Evolutionary conservation across 805 yeast genomes (phyloP), one percentile per base, ranked within the genome.

Genomic region (Cyberlindnera bimundalis): DNA sequence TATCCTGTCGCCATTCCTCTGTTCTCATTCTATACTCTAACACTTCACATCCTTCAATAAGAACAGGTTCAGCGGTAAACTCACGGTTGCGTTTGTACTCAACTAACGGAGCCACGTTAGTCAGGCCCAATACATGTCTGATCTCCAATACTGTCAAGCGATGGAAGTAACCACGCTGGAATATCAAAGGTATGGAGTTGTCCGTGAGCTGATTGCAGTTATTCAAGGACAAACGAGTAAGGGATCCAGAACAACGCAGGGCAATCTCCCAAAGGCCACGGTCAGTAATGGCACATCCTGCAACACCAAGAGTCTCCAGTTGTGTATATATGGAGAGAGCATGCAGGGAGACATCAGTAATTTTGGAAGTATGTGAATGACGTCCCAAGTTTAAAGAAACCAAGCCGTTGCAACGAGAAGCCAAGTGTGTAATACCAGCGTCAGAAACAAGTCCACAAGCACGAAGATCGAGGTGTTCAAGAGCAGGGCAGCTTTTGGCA

Each of bases 221-320:
- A 60, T 89, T 89, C 37, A 89, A 59, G 7, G 95, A 83, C 16
- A 89, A 65, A 38, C 96, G 68, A 51, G 77, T 78, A 4, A 90
- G 53, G 5, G 65, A 53, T 1, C 58, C 52, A 17, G 79, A 79
- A 20, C 77, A 64, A 38, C 68, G 59, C 14, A 73, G 60, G 0
- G 89, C 88, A 25, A 90, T 62, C 53, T 84, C 90, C 95, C 96
- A 87, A 13, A 90, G 66, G 5, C 85, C 71, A 31, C 78, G 70
- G 64, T 90, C 96, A 7, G 85, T 77, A 15, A 90, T 73, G 32
- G 75, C 69, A 60, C 96, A 87, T 6, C 98, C 98, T 0, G 97
- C 96, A 16, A 88, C 65, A 0, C 97, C 97, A 32, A 90, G 66
- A 0, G 96, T 88, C 33, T 71, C 33, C 82, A 68, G 16, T 64